Percentiles rank a stretch among this genome's conserved stretches.
Conservation (phyloP, 2,329 filamentous ascomycete genomes). For the Colletotrichum cuscutae region DNA sequence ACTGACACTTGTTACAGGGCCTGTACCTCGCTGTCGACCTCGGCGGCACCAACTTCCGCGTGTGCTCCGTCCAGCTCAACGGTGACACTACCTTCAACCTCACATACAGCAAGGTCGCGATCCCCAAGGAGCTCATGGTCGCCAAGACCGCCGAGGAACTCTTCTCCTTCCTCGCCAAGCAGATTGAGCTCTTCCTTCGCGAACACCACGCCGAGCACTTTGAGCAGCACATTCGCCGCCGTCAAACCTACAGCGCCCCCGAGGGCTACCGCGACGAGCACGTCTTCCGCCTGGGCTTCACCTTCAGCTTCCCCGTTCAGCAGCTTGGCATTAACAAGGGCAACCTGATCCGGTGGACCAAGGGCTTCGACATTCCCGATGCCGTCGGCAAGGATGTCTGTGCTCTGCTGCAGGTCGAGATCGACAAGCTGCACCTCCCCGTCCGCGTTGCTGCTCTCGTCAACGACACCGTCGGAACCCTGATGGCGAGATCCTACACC, state of each 20-base stretch:
- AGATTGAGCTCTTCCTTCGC: slow-evolving; percentile 89
- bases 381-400: slow-evolving; percentile 96
- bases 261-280: slow-evolving; percentile 75
- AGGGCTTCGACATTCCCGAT: slow-evolving; percentile 97
- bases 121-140: slow-evolving; percentile 90
- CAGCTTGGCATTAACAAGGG: slow-evolving; percentile 97
- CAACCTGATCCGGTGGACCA: slow-evolving; percentile 95
- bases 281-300: slow-evolving; percentile 96
- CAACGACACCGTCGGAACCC: slow-evolving; percentile 96
- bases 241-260: slow-evolving; percentile 67
- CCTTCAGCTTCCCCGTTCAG: slow-evolving; percentile 96
- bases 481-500: slow-evolving; percentile 97
- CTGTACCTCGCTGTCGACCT: slow-evolving; percentile 96
- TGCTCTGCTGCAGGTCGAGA: slow-evolving; percentile 86
- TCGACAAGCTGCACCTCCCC: slow-evolving; percentile 86
- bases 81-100: slow-evolving; percentile 96
- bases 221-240: slow-evolving; percentile 72
- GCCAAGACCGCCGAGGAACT: slow-evolving; percentile 87
- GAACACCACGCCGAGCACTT: slow-evolving; percentile 92
- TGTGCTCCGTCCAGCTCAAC: slow-evolving; percentile 93
- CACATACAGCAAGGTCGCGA: slow-evolving; percentile 90
- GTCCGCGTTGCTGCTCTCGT: slow-evolving; percentile 96
- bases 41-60: slow-evolving; percentile 98
- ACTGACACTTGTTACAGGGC: slow-evolving; percentile 68
- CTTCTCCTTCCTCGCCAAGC: slow-evolving; percentile 91